Evolutionary conservation across 2,329 filamentous ascomycete genomes (phyloP), one percentile per base, ranked within the genome.

Genomic region (Penicillium sp.): DNA sequence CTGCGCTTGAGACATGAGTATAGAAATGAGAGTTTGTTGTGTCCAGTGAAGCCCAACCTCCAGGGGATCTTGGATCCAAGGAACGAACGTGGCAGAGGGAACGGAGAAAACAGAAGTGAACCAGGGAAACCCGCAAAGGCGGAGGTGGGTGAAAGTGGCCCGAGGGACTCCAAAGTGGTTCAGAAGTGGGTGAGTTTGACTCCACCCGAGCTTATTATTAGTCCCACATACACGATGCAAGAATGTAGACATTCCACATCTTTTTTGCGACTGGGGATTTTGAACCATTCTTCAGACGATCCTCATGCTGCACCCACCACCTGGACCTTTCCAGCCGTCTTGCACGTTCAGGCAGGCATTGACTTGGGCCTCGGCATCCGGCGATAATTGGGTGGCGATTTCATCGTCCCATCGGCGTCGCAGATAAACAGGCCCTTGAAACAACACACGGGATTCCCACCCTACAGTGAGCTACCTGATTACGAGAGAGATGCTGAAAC

Each of bases 1-100:
- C 70, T 65, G 35, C 70, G 58, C 11, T 66, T 70, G 4, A 71
- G 54, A 26, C 71, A 64, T 40, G 65, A 58, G 52, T 63, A 71
- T 63, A 71, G 22, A 67, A 43, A 43, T n/a, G 53, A 56, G n/a
- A 26, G 42, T 4, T 26, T 35, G 28, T 56, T 56, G 4, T 22
- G 28, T 30, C 19, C 33, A n/a, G 13, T n/a, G 42, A 22, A 58
- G 30, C 38, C 37, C 52, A 40, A 52, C 46, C 30, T 43, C 51
- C 10, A 33, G 10, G 40, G 49, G 25, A 13, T 52, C 59, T 48
- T 52, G 49, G 25, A 13, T 52, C 59, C 52, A 54, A 37, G 57
- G 52, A 61, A 63, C 52, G 55, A 52, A 19, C 13, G 53, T 45
- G 38, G 52, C 52, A 40, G 38, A 25, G 40, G 40, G 33, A 28